These are phyloP conservation scores for Bipolaris bicolor DNA, from an alignment of 2,329 filamentous ascomycete species.

Conservation along the genomic window DNA sequence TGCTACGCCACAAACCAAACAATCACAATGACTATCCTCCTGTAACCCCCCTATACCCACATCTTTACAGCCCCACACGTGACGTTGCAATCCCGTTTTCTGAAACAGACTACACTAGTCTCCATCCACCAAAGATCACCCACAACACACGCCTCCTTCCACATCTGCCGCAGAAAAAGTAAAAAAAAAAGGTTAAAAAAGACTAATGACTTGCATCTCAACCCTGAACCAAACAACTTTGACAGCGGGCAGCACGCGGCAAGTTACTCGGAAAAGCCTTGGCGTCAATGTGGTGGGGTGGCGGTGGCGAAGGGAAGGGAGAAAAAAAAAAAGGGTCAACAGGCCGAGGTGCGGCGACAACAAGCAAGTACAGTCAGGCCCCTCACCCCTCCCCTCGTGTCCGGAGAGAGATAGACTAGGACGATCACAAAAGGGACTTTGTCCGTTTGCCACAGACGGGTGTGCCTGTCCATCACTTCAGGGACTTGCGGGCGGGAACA, in stretches of 20 bases:
- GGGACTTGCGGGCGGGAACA: not conserved
- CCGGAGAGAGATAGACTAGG: not conserved
- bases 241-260: not conserved
- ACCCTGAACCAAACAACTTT: not conserved
- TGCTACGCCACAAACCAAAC: no score
- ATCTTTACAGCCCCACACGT: no score
- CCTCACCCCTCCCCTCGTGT: not conserved
- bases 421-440: not conserved
- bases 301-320: not conserved
- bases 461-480: constrained; percentile 7
- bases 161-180: not conserved
- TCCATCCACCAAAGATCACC: no score
- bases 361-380: not conserved
- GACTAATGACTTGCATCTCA: not conserved
- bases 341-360: not conserved
- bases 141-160: no score
- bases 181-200: not conserved
- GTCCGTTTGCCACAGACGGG: not conserved
- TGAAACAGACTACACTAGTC: no score
- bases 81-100: no score
- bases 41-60: no score
- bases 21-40: no score
- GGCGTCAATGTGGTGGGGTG: not conserved
- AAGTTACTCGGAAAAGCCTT: no score
- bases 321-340: no score